phyloP scores from a whole-genome alignment of 208 protist species.

The Crithidia expoeki region DNA sequence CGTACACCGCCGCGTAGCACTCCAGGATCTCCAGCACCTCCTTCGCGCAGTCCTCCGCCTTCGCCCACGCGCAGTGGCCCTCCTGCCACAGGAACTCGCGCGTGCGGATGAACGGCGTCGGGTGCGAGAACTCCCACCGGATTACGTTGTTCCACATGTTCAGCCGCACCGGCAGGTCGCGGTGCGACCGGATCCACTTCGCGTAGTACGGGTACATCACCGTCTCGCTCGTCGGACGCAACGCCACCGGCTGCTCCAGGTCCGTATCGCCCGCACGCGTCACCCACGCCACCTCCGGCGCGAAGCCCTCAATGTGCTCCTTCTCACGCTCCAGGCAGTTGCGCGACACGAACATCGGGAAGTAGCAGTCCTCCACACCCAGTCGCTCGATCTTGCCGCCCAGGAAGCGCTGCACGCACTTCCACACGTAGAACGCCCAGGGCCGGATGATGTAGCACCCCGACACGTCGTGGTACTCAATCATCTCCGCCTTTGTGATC shows the following conservation, averaged over 20 bases:
- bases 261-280: constrained; percentile 87
- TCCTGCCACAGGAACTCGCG: constrained; percentile 99
- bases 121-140: constrained; percentile 99
- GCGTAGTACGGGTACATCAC: constrained; percentile 98
- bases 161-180: constrained; percentile 97
- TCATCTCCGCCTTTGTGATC: constrained; percentile 97
- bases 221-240: constrained; percentile 99
- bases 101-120: constrained; percentile 98
- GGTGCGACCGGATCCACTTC: constrained; percentile 98
- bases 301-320: constrained; percentile 99
- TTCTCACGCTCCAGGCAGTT: constrained; percentile 96
- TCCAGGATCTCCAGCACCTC: constrained; percentile 97
- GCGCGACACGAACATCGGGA: constrained; percentile 98
- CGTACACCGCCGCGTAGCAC: constrained; percentile 96
- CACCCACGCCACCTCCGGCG: constrained; percentile 96
- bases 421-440: constrained; percentile 98
- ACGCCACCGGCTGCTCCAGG: constrained; percentile 95
- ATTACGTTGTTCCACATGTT: constrained; percentile 99
- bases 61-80: constrained; percentile 96
- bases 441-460: constrained; percentile 99
- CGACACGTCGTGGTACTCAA: constrained; percentile 99
- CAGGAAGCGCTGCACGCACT: constrained; percentile 91
- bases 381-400: constrained; percentile 88
- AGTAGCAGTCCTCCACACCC: constrained; percentile 95
- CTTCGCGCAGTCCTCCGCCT: constrained; percentile 91